phyloP scores from a whole-genome alignment of 345 rosid species.

The Eucalyptus decipiens region DNA sequence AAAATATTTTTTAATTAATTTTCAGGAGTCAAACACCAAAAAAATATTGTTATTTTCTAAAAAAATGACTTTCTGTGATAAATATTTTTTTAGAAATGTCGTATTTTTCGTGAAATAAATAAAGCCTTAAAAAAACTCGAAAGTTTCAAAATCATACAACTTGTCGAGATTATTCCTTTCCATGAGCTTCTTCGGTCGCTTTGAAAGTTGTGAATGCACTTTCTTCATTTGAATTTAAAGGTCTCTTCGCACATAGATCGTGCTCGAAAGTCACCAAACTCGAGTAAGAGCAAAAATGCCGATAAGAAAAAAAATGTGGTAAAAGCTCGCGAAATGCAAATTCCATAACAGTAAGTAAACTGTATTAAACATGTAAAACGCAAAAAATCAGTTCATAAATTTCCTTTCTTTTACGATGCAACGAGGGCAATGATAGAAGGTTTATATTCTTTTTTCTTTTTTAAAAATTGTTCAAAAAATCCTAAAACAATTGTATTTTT shows the following conservation, averaged over 20 bases:
- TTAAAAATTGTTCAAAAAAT: too few species aligned
- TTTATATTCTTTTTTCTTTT: too few species aligned
- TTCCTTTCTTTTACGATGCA: background rate
- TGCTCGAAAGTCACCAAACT: background rate
- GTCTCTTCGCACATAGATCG: background rate
- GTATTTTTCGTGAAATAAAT: too few species aligned
- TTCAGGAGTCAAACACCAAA: accelerated
- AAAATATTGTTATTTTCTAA: too few species aligned
- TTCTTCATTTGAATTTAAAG: background rate
- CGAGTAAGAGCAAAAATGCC: background rate
- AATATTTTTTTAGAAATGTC: too few species aligned
- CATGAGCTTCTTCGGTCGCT: background rate
- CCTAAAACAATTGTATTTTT: too few species aligned
- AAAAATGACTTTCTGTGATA: too few species aligned
- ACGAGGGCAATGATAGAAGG: background rate
- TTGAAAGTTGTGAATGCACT: background rate
- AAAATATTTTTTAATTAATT: too few species aligned
- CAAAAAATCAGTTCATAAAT: background rate
- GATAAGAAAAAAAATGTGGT: background rate
- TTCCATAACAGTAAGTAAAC: background rate
- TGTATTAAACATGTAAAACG: background rate
- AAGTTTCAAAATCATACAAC: background rate
- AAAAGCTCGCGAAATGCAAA: background rate
- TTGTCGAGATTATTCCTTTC: background rate
- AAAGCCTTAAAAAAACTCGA: too few species aligned